phyloP scores from a whole-genome alignment of 2,329 filamentous ascomycete genomes.

The Cytospora chrysosperma region DNA sequence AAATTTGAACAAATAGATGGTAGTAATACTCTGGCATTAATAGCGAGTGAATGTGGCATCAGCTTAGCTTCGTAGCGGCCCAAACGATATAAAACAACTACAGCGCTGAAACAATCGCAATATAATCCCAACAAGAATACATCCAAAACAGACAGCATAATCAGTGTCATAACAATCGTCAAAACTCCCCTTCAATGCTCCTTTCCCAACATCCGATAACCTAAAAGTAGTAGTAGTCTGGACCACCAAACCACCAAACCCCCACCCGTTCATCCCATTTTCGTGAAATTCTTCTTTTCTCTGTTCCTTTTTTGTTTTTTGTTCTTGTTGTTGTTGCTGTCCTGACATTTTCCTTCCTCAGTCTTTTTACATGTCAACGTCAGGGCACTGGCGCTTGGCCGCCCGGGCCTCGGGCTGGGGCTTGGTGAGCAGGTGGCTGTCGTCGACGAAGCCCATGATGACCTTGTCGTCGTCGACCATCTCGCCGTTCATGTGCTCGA shows the following conservation, averaged over 20 bases:
- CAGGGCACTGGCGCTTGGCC: background rate
- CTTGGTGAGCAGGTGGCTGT: slow-evolving; percentile 27
- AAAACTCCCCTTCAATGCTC: background rate
- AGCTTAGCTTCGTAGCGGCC: background rate
- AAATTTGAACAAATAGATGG: background rate
- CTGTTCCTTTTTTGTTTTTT: background rate
- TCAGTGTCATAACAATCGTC: background rate
- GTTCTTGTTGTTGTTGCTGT: background rate
- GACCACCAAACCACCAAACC: background rate
- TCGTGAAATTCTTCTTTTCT: background rate
- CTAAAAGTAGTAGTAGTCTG: background rate
- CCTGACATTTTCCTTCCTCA: background rate
- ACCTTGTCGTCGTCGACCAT: slow-evolving; percentile 34
- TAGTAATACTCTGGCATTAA: background rate
- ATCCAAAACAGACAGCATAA: background rate
- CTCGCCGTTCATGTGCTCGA: slow-evolving; percentile 36
- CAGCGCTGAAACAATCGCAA: background rate
- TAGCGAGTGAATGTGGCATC: background rate
- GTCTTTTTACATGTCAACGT: background rate
- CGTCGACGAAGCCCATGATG: slow-evolving; percentile 28
- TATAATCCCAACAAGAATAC: background rate
- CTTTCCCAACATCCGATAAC: background rate
- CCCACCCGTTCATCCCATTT: background rate
- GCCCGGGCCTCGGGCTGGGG: background rate
- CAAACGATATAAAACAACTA: background rate